These are phyloP conservation scores for Rhododendron kiyosumense DNA, from an alignment of 148 eudicot genomes.

Conservation along the genomic window DNA sequence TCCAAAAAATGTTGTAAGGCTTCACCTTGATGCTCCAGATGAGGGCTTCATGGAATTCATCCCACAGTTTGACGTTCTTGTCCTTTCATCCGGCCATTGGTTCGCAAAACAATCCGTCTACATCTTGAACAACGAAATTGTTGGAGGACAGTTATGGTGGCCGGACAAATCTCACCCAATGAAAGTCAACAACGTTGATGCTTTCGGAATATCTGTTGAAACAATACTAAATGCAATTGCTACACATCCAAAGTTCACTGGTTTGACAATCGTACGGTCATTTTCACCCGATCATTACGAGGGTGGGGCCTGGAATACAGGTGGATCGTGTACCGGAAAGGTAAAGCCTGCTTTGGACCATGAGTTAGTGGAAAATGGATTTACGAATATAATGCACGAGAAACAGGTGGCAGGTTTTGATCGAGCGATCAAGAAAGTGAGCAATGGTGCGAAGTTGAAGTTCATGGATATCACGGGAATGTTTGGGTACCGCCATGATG, in stretches of 20 bases:
- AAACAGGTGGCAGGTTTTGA: conserved; percentile 68
- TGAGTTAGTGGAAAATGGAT: conserved; percentile 58
- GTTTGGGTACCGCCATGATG: conserved; percentile 79
- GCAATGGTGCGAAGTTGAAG: conserved; percentile 51
- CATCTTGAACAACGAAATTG: conserved; percentile 69
- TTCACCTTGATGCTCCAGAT: conserved; percentile 83
- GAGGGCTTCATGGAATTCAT: conserved; percentile 58
- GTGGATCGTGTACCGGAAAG: conserved; percentile 94
- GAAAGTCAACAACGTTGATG: conserved; percentile 66
- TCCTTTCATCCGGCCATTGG: conserved; percentile 98
- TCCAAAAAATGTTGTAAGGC: conserved; percentile 63
- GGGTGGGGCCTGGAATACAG: conserved; percentile 95
- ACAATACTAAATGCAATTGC: conserved; percentile 62
- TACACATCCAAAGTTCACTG: conserved; percentile 62
- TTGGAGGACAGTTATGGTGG: conserved; percentile 89
- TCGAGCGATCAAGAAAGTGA: conserved; percentile 43
- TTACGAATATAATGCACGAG: conserved; percentile 76
- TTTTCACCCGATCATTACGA: conserved; percentile 94
- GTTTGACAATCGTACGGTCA: conserved; percentile 68
- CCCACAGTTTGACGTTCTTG: conserved; percentile 58
- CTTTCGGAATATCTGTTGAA: conserved; percentile 81
- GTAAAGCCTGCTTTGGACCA: conserved; percentile 49
- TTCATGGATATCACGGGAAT: conserved; percentile 80
- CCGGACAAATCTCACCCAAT: conserved; percentile 37
- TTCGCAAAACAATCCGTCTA: conserved; percentile 86